Evolutionary conservation across 179 eudicot species (phyloP).

Genomic region (Dionaea muscipula): DNA sequence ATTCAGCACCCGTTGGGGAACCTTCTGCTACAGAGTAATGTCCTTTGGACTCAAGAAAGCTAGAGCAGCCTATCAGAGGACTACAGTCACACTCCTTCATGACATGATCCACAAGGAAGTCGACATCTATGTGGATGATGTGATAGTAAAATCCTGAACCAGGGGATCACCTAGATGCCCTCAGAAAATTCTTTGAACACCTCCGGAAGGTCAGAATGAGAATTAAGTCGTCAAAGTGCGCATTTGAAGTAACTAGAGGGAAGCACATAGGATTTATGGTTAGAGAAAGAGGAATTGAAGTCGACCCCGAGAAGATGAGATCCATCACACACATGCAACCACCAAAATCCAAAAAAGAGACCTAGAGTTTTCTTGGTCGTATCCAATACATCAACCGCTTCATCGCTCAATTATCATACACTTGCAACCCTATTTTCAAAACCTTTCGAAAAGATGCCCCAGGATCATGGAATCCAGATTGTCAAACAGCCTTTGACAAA

Average conservation of each 20-base stretch:
- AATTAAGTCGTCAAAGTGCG: background rate
- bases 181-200: background rate
- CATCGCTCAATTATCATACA: background rate
- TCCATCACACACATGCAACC: background rate
- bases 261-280: constrained; percentile 1
- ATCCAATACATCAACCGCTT: constrained; percentile 1
- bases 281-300: background rate
- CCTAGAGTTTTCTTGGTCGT: background rate
- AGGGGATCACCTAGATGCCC: background rate
- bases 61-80: background rate
- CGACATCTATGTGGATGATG: background rate
- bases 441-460: background rate
- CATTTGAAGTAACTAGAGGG: background rate
- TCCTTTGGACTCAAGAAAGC: background rate
- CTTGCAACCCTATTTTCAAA: background rate
- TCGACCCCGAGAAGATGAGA: background rate
- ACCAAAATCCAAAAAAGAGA: background rate
- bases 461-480: background rate
- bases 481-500: background rate
- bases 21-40: background rate
- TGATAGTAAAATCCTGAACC: background rate
- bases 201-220: constrained; percentile 1
- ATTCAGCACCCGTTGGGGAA: background rate
- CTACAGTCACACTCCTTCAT: background rate
- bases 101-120: background rate